These are phyloP conservation scores for Scheffersomyces illinoinensis DNA, from an alignment of 1,139 yeast species.

Conservation along the genomic window DNA sequence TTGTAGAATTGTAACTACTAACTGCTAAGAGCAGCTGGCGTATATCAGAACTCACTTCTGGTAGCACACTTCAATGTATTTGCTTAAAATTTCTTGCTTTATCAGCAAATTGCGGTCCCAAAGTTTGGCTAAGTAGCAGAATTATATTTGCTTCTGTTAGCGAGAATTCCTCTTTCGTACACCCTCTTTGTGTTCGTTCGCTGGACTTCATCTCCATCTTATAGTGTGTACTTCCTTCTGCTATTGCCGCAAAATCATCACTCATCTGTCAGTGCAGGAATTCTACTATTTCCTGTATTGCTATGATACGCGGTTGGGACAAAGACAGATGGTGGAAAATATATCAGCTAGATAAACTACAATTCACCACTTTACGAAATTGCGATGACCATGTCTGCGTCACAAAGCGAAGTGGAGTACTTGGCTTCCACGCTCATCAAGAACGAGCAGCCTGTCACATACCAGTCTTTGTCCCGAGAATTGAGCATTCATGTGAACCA, in stretches of 20 bases:
- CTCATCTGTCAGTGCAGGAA: conserved; percentile 1
- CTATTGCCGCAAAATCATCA: not conserved
- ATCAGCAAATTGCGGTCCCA: too few relatives aligned
- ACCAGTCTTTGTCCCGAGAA: conserved; percentile 28
- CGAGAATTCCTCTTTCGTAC: not conserved
- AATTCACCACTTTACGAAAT: not conserved
- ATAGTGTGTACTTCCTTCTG: not conserved
- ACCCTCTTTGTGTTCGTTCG: not conserved
- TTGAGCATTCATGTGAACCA: conserved; percentile 27
- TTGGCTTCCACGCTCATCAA: conserved; percentile 27
- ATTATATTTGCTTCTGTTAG: too few relatives aligned
- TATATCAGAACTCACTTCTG: too few relatives aligned
- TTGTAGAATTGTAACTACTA: not conserved
- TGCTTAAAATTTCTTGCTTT: too few relatives aligned
- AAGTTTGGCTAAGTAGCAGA: too few relatives aligned
- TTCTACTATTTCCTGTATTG: not conserved
- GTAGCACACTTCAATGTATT: too few relatives aligned
- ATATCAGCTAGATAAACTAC: not conserved
- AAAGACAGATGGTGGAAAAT: not conserved
- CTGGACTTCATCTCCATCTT: not conserved
- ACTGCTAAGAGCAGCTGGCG: not conserved
- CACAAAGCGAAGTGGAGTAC: conserved; percentile 29
- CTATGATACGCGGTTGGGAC: not conserved
- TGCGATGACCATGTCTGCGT: conserved; percentile 38
- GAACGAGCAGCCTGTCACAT: conserved; percentile 28